These are phyloP conservation scores for Paraphoma chrysanthemicola DNA, from an alignment of 2,329 filamentous ascomycete species.

Conservation along the genomic window DNA sequence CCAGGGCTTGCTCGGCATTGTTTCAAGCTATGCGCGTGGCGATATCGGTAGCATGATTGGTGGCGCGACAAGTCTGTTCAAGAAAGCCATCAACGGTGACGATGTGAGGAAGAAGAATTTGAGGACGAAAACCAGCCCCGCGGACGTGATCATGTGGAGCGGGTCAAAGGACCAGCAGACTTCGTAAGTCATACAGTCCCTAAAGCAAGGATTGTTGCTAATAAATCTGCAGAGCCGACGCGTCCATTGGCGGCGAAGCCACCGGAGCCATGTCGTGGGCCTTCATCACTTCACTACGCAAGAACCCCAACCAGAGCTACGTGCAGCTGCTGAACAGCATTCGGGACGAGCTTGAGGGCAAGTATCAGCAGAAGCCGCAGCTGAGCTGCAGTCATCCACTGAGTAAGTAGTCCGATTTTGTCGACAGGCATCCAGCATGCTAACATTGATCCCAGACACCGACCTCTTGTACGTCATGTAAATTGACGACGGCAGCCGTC, in stretches of 20 bases:
- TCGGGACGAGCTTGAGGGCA: slow-evolving; percentile 82
- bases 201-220: not conserved
- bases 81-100: slow-evolving; percentile 83
- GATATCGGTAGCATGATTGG: slow-evolving; percentile 83
- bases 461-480: slow-evolving; percentile 56
- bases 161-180: slow-evolving; percentile 97
- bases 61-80: slow-evolving; percentile 83
- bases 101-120: slow-evolving; percentile 80
- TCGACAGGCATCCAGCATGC: not conserved
- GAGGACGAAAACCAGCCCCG: slow-evolving; percentile 89
- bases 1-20: slow-evolving; percentile 72
- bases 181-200: slow-evolving; percentile 63
- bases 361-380: slow-evolving; percentile 95
- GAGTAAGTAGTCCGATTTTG: slow-evolving; percentile 62
- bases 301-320: slow-evolving; percentile 95
- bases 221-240: slow-evolving; percentile 73
- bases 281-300: slow-evolving; percentile 88
- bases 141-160: slow-evolving; percentile 98
- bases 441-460: slow-evolving; percentile 40
- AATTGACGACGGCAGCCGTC: slow-evolving; percentile 2
- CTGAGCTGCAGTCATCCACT: slow-evolving; percentile 94
- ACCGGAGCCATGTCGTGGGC: slow-evolving; percentile 99
- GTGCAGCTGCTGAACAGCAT: slow-evolving; percentile 95
- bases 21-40: slow-evolving; percentile 81
- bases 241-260: slow-evolving; percentile 83